Evolutionary conservation across 2,329 filamentous ascomycete species (phyloP), one percentile per base, ranked within the genome.

Genomic region (Exophiala aquamarina): DNA sequence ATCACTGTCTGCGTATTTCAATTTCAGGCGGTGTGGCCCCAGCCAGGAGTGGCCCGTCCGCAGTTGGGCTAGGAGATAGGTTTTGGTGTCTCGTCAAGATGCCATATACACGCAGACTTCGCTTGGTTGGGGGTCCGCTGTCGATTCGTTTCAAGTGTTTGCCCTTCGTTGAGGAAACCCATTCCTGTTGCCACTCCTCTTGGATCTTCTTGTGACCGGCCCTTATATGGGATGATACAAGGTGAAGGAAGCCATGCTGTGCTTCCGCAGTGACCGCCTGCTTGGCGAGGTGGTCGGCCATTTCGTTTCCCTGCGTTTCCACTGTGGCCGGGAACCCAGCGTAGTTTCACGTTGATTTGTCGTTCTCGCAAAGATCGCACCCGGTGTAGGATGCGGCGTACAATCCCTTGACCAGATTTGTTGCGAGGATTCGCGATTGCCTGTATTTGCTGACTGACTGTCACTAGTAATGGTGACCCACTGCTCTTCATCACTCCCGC

Each of bases 31-130:
- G 34, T 55, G 40, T 17, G 45, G 44, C 36, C 54, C 51, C 28
- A 61, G 44, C 59, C 50, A 60, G 9, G 46, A 56, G 40, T 61
- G 51, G 35, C 56, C 50, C 0, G 55, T 60, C 17, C 51, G 49
- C 11, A 61, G 43, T 36, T 61, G 52, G 5, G 44, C 50, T 5
- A 59, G 41, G 8, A 60, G 37, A 19, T 57, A 61, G 3, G 52
- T 49, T n/a, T 49, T 36, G 51, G 35, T 52, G 50, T 20, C 50
- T 39, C 7, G 56, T 44, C 2, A 60, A 50, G 10, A 36, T 44
- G 32, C 48, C 28, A 31, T 59, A 61, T 5, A 54, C 26, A 7
- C 46, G 21, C 7, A 44, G 17, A 20, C 33, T 34, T 18, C 49
- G 49, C 41, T 32, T 48, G 34, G 44, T 17, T 33, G 49, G 49